A percentile compares a stretch with the other conserved stretches of the same genome.
phyloP scores from a whole-genome alignment of 192 early-diverging fungal species.

The Coemansia sp. region DNA sequence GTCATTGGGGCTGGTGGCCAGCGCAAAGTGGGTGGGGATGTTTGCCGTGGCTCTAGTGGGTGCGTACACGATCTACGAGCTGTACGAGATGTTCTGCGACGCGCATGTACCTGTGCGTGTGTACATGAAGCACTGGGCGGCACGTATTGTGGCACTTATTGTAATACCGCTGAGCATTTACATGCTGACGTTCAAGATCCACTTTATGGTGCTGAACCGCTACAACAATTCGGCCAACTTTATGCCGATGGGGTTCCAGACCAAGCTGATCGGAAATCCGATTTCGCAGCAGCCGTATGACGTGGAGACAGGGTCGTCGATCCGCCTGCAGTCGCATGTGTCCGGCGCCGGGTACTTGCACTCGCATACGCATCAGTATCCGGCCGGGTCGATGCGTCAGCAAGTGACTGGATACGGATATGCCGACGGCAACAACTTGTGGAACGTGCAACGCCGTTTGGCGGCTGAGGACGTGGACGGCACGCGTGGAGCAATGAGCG shows the following conservation, averaged over 20 bases:
- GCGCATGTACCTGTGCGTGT: constrained; percentile 54
- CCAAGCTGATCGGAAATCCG: constrained; percentile 35
- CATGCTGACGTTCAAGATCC: constrained; percentile 73
- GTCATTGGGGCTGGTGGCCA: constrained; percentile 80
- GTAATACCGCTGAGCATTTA: constrained; percentile 80
- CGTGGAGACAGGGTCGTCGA: constrained; percentile 33
- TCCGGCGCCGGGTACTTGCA: constrained; percentile 51
- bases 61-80: constrained; percentile 37
- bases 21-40: constrained; percentile 96
- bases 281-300: constrained; percentile 46
- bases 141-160: constrained; percentile 79
- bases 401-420: constrained; percentile 82
- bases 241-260: constrained; percentile 53
- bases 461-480: constrained; percentile 16
- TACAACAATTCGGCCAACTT: constrained; percentile 51
- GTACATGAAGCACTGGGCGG: constrained; percentile 82
- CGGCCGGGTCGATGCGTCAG: constrained; percentile 69
- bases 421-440: constrained; percentile 85
- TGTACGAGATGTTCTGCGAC: constrained; percentile 48
- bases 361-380: constrained; percentile 66
- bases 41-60: constrained; percentile 79
- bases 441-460: constrained; percentile 49
- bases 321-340: constrained; percentile 37
- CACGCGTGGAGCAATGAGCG: background rate
- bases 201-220: constrained; percentile 81